Conservation (phyloP, 805 yeast genomes). For the Lachancea lanzarotensis region DNA sequence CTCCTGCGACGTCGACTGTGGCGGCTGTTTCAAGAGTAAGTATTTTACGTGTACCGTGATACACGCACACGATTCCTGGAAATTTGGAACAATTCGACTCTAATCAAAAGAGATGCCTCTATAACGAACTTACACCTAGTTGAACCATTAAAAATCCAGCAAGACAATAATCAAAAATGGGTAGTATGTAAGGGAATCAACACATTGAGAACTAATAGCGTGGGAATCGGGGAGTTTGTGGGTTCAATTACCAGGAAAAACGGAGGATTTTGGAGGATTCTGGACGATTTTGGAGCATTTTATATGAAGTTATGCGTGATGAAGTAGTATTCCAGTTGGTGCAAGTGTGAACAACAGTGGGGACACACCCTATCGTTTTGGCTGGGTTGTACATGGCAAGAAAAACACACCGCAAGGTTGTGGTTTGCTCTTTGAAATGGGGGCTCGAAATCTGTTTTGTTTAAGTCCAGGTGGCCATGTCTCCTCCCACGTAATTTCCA, state of each 20-base stretch:
- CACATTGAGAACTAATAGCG: neutral
- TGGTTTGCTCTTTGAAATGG: too few relatives aligned
- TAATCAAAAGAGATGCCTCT: neutral
- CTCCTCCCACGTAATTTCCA: neutral
- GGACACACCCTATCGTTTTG: too few relatives aligned
- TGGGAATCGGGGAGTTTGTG: neutral
- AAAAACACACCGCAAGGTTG: too few relatives aligned
- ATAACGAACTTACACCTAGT: neutral
- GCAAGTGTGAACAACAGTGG: too few relatives aligned
- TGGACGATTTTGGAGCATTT: neutral
- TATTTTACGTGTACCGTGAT: neutral
- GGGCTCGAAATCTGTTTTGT: too few relatives aligned
- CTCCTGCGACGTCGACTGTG: neutral
- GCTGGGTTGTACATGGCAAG: too few relatives aligned
- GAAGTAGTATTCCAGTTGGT: too few relatives aligned
- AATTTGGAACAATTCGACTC: neutral
- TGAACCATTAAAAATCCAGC: conserved; percentile 30
- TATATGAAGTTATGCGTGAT: neutral
- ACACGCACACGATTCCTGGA: neutral
- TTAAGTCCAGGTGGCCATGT: neutral
- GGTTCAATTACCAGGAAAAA: neutral
- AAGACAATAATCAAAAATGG: conserved; percentile 41
- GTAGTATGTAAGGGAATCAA: conserved; percentile 52
- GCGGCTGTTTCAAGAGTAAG: neutral
- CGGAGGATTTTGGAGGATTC: neutral